Conservation (phyloP, 805 yeast genomes). For the Starmerella stellata region DNA sequence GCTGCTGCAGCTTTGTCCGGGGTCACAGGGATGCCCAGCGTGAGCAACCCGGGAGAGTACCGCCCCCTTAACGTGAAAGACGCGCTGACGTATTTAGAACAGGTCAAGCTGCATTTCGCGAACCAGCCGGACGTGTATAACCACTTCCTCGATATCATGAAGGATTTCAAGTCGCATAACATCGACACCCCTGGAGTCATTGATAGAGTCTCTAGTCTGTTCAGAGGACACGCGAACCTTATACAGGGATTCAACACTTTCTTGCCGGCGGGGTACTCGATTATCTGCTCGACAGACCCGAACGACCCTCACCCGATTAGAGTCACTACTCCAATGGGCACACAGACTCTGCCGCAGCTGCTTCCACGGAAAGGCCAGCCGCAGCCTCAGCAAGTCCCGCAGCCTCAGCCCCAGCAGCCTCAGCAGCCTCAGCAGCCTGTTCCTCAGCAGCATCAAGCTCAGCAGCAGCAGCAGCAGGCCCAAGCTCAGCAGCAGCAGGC, state of each 20-base stretch:
- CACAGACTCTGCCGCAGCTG: constrained; percentile 21
- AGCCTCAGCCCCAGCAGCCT: constrained; percentile 3
- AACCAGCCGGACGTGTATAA: constrained; percentile 91
- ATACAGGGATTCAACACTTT: constrained; percentile 97
- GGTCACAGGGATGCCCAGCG: background rate
- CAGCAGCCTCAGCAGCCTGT: constrained; percentile 5
- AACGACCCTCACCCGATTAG: constrained; percentile 80
- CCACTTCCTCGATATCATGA: constrained; percentile 92
- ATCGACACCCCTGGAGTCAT: constrained; percentile 98
- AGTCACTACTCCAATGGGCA: constrained; percentile 91
- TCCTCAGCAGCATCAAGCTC: constrained; percentile 4
- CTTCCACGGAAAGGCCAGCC: constrained; percentile 1
- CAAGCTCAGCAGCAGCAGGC: constrained; percentile 21
- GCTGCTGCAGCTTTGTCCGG: background rate
- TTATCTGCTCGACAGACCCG: constrained; percentile 79
- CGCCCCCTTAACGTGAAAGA: constrained; percentile 83
- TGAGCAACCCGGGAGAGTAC: constrained; percentile 16
- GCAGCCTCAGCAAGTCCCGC: constrained; percentile 9
- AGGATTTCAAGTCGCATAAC: constrained; percentile 88
- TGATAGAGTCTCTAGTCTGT: constrained; percentile 77
- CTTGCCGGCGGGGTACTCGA: constrained; percentile 85
- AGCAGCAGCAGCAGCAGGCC: too few species aligned
- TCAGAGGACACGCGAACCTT: constrained; percentile 76
- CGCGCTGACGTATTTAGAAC: constrained; percentile 86
- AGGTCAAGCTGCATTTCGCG: constrained; percentile 81